phyloP scores from a whole-genome alignment of 192 early-diverging fungal genomes.

The Umbelopsis sp. region DNA sequence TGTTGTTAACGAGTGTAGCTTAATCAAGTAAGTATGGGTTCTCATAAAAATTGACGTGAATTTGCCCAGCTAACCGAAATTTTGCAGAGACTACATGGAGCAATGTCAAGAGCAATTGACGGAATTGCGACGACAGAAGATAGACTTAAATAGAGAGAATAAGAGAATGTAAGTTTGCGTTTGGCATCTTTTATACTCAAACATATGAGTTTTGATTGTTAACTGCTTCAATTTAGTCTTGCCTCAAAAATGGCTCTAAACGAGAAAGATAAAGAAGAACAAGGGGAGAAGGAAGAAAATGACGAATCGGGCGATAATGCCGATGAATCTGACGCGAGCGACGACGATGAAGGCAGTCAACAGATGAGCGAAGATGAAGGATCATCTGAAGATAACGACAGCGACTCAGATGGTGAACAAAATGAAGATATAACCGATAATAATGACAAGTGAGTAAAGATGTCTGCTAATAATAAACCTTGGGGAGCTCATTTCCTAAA shows the following conservation, averaged over 20 bases:
- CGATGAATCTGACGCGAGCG: conserved; percentile 25
- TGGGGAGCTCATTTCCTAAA: background rate
- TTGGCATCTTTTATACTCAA: too few relatives aligned
- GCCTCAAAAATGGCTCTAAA: conserved; percentile 19
- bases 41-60: too few relatives aligned
- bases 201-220: too few relatives aligned
- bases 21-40: conserved; percentile 32
- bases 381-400: conserved; percentile 14
- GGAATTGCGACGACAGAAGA: conserved; percentile 35
- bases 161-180: conserved; percentile 32
- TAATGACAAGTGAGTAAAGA: conserved; percentile 16
- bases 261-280: conserved; percentile 26
- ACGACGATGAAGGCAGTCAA: conserved; percentile 41
- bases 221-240: background rate
- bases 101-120: conserved; percentile 39
- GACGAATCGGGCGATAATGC: conserved; percentile 9
- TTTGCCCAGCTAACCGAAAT: background rate
- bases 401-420: conserved; percentile 12
- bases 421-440: conserved; percentile 2
- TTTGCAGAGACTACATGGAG: conserved; percentile 39
- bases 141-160: conserved; percentile 36
- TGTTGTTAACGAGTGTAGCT: conserved; percentile 33
- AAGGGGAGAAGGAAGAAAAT: conserved; percentile 22
- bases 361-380: conserved; percentile 13
- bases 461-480: background rate